These are phyloP conservation scores for Aureobasidium sp. DNA, from an alignment of 2,329 filamentous ascomycete species.

Conservation along the genomic window DNA sequence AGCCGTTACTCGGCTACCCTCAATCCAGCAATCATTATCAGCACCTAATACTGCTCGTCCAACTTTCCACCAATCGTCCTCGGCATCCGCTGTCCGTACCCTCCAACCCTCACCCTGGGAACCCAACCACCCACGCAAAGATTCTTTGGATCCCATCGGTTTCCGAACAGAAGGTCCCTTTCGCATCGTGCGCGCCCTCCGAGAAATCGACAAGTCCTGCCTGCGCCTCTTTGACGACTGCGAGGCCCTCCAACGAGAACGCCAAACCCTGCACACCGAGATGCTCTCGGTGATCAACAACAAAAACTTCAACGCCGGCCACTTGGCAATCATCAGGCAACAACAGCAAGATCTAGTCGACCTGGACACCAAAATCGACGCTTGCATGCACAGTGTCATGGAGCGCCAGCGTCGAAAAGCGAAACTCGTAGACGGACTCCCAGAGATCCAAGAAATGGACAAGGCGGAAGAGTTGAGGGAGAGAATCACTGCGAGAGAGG, in stretches of 20 bases:
- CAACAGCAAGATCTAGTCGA: not conserved
- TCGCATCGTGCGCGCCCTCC: slow-evolving; percentile 1
- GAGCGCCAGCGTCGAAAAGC: not conserved
- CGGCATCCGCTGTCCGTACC: not conserved
- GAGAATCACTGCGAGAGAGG: not conserved
- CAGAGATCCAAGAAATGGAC: slow-evolving; percentile 6
- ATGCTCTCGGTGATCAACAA: not conserved
- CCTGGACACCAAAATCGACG: not conserved
- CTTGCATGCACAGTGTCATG: not conserved
- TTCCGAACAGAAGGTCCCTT: not conserved
- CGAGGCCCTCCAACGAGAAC: not conserved
- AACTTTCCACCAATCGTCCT: not conserved
- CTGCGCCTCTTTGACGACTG: not conserved
- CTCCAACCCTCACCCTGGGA: not conserved
- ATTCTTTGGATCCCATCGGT: not conserved
- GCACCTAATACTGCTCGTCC: not conserved
- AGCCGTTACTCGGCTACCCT: not conserved
- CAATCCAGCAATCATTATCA: not conserved
- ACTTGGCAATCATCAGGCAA: not conserved
- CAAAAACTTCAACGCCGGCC: not conserved
- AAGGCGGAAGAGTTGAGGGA: not conserved
- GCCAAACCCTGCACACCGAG: not conserved
- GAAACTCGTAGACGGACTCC: not conserved
- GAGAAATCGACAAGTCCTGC: slow-evolving; percentile 1
- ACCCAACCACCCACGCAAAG: not conserved